Conservation (phyloP, 1,139 yeast genomes). For the Yamadazyma diospyri region DNA sequence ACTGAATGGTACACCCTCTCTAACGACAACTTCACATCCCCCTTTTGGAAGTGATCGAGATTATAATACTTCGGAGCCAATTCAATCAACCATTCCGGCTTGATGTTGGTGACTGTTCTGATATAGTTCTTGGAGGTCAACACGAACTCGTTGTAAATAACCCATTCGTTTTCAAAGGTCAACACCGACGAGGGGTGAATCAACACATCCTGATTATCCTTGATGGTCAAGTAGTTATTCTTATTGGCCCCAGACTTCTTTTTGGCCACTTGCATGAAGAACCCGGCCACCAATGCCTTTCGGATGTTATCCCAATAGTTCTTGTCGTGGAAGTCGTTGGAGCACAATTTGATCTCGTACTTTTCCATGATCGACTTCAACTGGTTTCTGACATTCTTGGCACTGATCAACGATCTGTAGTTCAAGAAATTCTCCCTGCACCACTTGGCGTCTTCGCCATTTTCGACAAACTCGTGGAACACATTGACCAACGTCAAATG, state of each 20-base stretch:
- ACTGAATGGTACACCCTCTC: slow-evolving; percentile 42
- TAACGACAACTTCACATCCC: slow-evolving; percentile 78
- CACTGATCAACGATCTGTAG: slow-evolving; percentile 76
- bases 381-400: slow-evolving; percentile 82
- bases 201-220: slow-evolving; percentile 93
- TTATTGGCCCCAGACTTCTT: slow-evolving; percentile 66
- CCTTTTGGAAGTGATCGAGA: slow-evolving; percentile 69
- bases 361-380: slow-evolving; percentile 79
- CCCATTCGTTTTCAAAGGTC: slow-evolving; percentile 86
- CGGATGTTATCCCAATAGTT: slow-evolving; percentile 71
- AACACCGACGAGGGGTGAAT: slow-evolving; percentile 92
- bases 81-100: slow-evolving; percentile 89
- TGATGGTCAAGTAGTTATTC: slow-evolving; percentile 74
- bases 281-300: slow-evolving; percentile 87
- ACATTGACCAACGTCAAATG: slow-evolving; percentile 89
- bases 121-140: slow-evolving; percentile 90
- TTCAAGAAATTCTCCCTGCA: slow-evolving; percentile 87
- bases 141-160: slow-evolving; percentile 91
- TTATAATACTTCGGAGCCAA: slow-evolving; percentile 84
- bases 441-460: slow-evolving; percentile 82
- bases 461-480: slow-evolving; percentile 64
- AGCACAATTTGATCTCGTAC: slow-evolving; percentile 67
- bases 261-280: slow-evolving; percentile 98
- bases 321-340: slow-evolving; percentile 68
- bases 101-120: slow-evolving; percentile 87